These are phyloP conservation scores for Venturia pyrina DNA, from an alignment of 2,329 filamentous ascomycete species.

Conservation along the genomic window DNA sequence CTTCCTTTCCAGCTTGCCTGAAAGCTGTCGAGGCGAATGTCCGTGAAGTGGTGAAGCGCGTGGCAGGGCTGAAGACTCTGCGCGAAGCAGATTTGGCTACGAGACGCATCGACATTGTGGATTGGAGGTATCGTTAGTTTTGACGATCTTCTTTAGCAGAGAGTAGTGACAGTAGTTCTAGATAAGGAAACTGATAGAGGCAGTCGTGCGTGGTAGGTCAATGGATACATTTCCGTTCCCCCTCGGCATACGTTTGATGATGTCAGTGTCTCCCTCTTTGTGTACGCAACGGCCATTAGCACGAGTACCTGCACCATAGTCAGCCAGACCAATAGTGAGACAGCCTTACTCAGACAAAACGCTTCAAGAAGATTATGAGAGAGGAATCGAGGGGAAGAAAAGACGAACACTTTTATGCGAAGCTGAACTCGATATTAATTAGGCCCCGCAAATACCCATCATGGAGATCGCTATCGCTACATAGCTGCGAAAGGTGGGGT, in stretches of 20 bases:
- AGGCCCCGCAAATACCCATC: too few relatives aligned
- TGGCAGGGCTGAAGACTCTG: conserved; percentile 22
- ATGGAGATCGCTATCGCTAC: too few relatives aligned
- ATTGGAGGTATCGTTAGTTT: not conserved
- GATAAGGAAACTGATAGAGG: not conserved
- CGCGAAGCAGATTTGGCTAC: conserved; percentile 22
- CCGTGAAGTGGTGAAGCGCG: conserved; percentile 22
- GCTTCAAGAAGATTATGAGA: too few relatives aligned
- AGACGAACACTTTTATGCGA: too few relatives aligned
- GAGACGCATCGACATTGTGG: conserved; percentile 16
- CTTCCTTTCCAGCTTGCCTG: conserved; percentile 33
- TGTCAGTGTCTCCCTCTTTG: too few relatives aligned
- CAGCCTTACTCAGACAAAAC: too few relatives aligned
- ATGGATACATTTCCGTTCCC: not conserved
- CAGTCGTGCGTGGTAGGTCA: not conserved
- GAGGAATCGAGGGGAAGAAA: too few relatives aligned
- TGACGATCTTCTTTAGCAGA: not conserved
- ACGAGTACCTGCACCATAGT: too few relatives aligned
- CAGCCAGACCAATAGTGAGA: too few relatives aligned
- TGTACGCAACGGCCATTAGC: too few relatives aligned
- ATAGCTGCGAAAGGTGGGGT: too few relatives aligned
- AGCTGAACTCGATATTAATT: too few relatives aligned
- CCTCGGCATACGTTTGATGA: not conserved
- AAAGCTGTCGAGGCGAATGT: conserved; percentile 28
- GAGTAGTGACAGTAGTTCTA: not conserved